A percentile compares a stretch with the other conserved stretches of the same genome.
These are phyloP conservation scores for Candida andamanensis DNA, from an alignment of 805 yeast genomes.

Conservation along the genomic window DNA sequence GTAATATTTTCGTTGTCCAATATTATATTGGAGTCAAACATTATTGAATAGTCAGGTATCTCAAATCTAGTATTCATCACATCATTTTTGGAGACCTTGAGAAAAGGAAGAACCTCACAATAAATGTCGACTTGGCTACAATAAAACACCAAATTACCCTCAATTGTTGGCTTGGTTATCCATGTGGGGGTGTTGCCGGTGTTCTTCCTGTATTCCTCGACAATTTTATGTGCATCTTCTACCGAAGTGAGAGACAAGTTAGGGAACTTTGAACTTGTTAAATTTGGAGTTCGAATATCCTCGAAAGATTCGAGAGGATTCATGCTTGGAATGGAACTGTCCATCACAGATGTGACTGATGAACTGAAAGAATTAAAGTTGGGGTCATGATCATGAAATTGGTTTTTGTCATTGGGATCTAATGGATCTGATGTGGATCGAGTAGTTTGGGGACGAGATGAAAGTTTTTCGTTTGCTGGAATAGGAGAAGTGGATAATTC, in stretches of 20 bases:
- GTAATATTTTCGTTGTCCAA: background rate
- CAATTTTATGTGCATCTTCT: constrained; percentile 26
- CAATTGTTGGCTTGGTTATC: constrained; percentile 56
- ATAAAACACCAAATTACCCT: constrained; percentile 53
- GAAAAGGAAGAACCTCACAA: constrained; percentile 54
- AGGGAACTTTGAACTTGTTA: background rate
- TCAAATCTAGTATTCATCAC: constrained; percentile 17
- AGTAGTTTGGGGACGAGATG: too few species aligned
- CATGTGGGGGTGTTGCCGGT: constrained; percentile 34
- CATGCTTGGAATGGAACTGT: too few species aligned
- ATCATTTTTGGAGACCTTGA: constrained; percentile 21
- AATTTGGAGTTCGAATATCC: background rate
- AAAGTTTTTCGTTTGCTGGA: too few species aligned
- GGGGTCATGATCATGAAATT: background rate
- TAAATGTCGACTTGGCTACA: constrained; percentile 56
- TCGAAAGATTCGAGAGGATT: background rate
- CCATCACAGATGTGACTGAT: constrained; percentile 4
- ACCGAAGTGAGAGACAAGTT: constrained; percentile 8
- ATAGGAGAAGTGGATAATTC: too few species aligned
- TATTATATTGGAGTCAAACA: constrained; percentile 6
- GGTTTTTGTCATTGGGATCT: background rate
- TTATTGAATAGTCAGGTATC: constrained; percentile 17
- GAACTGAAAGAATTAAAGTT: constrained; percentile 7
- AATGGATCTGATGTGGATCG: too few species aligned
- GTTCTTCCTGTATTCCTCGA: constrained; percentile 17